phyloP scores from a whole-genome alignment of 306 rosid genomes.

The Dalbergia cochinchinensis region DNA sequence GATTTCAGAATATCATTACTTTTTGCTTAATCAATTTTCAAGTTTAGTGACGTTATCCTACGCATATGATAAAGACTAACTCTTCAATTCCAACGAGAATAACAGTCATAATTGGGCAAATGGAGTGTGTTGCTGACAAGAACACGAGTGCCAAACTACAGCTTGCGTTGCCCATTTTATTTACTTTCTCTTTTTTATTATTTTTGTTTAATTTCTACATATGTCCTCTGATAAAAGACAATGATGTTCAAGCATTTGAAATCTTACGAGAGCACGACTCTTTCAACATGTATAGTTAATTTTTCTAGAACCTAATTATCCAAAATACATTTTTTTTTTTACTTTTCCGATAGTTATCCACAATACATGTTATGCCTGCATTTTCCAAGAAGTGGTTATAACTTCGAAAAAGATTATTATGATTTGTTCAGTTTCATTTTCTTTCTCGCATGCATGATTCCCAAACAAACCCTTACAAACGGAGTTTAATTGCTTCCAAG shows the following conservation, averaged over 20 bases:
- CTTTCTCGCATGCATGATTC: too few relatives aligned
- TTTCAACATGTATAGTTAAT: background rate
- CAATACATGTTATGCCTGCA: slow-evolving; percentile 40
- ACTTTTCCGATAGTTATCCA: background rate
- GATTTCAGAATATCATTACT: too few relatives aligned
- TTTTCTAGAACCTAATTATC: slow-evolving; percentile 24
- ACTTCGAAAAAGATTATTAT: background rate
- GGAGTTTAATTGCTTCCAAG: too few relatives aligned
- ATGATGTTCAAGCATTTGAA: too few relatives aligned
- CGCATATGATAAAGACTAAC: slow-evolving; percentile 36
- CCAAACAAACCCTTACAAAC: too few relatives aligned
- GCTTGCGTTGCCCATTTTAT: slow-evolving; percentile 40
- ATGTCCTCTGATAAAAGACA: too few relatives aligned
- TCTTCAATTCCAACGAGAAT: slow-evolving; percentile 13
- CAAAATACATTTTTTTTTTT: background rate
- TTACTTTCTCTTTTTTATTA: background rate
- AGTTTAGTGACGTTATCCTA: slow-evolving; percentile 38
- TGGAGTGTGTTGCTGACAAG: slow-evolving; percentile 58
- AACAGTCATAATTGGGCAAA: slow-evolving; percentile 37
- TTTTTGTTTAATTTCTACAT: too few relatives aligned
- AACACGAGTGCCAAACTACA: slow-evolving; percentile 61
- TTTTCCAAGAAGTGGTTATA: slow-evolving; percentile 42
- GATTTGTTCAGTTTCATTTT: background rate
- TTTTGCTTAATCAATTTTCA: slow-evolving; percentile 30
- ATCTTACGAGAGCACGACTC: background rate